Evolutionary conservation across 2,329 filamentous ascomycete genomes (phyloP).

Genomic region (Arthroderma sp.): DNA sequence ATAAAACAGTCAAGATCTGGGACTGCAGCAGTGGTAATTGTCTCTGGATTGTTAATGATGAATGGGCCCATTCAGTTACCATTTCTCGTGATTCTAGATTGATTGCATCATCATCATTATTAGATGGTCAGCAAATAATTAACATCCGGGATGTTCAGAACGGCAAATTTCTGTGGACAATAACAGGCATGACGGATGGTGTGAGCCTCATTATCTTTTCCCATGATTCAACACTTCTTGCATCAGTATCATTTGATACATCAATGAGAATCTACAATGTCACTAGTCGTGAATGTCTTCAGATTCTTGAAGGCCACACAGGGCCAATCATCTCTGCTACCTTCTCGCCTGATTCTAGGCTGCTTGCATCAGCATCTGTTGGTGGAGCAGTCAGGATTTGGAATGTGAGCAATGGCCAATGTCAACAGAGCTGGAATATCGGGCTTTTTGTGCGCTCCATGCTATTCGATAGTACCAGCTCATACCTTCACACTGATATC

Average conservation of each 20-base stretch:
- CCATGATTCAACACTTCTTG: background rate
- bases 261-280: background rate
- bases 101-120: too few species aligned
- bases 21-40: constrained; percentile 4
- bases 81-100: too few species aligned
- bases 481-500: background rate
- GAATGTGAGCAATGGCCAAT: constrained; percentile 7
- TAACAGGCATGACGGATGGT: too few species aligned
- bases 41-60: background rate
- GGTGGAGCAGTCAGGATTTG: constrained; percentile 14
- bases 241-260: background rate
- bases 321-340: constrained; percentile 2
- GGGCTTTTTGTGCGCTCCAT: too few species aligned
- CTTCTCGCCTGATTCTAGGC: background rate
- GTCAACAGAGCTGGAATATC: too few species aligned
- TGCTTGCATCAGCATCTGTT: background rate
- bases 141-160: too few species aligned
- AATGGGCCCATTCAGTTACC: too few species aligned
- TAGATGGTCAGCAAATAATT: too few species aligned
- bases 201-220: background rate
- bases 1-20: constrained; percentile 15
- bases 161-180: too few species aligned
- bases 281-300: background rate
- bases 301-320: constrained; percentile 12
- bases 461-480: background rate